Evolutionary conservation across 495 filamentous ascomycete genomes (phyloP).

Genomic region (Neurospora sp.): DNA sequence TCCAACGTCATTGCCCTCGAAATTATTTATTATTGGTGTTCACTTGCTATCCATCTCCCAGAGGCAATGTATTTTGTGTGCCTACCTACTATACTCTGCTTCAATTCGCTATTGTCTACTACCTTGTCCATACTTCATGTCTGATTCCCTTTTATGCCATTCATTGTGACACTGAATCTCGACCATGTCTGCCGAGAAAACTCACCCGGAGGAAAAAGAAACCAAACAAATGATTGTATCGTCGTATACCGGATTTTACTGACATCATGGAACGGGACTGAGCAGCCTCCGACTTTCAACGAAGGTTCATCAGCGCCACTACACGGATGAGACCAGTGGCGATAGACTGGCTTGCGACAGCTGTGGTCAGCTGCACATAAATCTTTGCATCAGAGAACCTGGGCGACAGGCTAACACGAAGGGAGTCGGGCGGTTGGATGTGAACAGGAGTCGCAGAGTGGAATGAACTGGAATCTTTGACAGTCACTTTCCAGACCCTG

Average conservation of each 20-base stretch:
- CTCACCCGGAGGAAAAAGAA: no score
- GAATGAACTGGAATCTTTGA: not conserved
- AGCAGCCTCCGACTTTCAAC: not conserved
- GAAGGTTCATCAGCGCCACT: not conserved
- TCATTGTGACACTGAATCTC: not conserved
- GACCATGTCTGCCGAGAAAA: not conserved
- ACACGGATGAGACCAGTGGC: not conserved
- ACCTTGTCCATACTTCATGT: rapidly evolving
- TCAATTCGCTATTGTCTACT: no score
- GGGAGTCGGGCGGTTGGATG: not conserved
- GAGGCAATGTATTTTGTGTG: no score
- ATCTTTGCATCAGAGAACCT: no score
- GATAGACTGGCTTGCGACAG: no score
- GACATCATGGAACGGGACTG: not conserved
- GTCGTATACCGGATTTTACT: not conserved
- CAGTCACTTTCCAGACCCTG: not conserved
- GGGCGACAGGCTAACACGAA: not conserved
- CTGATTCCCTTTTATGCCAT: rapidly evolving
- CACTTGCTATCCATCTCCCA: no score
- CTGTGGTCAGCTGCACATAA: not conserved
- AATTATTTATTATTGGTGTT: no score
- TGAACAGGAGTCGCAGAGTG: not conserved
- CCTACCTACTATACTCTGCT: no score
- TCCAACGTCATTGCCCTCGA: no score
- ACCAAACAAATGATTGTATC: not conserved